Base-by-base conservation (phyloP, 2,329 filamentous ascomycete genomes). In the Trichoderma asperellum region DNA sequence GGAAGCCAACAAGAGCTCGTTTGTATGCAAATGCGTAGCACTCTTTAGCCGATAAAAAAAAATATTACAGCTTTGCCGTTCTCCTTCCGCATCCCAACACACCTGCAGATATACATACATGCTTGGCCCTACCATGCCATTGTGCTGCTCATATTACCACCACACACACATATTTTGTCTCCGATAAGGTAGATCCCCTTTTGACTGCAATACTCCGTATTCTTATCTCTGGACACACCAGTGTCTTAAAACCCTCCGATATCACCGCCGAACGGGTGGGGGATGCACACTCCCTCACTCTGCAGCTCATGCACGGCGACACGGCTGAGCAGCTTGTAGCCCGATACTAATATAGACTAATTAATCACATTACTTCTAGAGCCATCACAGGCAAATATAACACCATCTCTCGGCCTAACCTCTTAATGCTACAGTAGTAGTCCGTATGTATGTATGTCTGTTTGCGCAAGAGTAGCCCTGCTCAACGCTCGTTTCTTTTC, bases 11-110 rank as follows among this genome's bases (percentile, higher is more conserved):
- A 21, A 49, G 47, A 49, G 47, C n/a, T 21, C 47, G 8, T 49
- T 43, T 7, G 10, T n/a, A 43, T n/a, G 18, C 40, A 43, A 16
- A 40, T 18, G 6, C 14, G 37, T 16, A 5, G 47, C 12, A 12
- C 47, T 21, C 21, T 21, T 10, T 49, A 18, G 21, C 56, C 43
- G 24, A 24, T 32, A n/a, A 35, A 24, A n/a, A n/a, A n/a, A n/a
- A n/a, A n/a, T n/a, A 11, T 43, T 14, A n/a, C 40, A 62, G 7
- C 29, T 18, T 37, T 63, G 29, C 47, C 60, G 21, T 21, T 37
- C 60, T 63, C 47, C 47, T 63, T 63, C 60, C 60, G 18, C 60
- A 63, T 63, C 60, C 24, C 47, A 27, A 10, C 47, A 53, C 27
- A n/a, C 47, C 60, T 63, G 60, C 60, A 63, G 59, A 24, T 24